Percentiles rank a stretch among this genome's conserved stretches.
These are phyloP conservation scores for Epichloe bromicola DNA, from an alignment of 2,329 filamentous ascomycete species.

Conservation along the genomic window DNA sequence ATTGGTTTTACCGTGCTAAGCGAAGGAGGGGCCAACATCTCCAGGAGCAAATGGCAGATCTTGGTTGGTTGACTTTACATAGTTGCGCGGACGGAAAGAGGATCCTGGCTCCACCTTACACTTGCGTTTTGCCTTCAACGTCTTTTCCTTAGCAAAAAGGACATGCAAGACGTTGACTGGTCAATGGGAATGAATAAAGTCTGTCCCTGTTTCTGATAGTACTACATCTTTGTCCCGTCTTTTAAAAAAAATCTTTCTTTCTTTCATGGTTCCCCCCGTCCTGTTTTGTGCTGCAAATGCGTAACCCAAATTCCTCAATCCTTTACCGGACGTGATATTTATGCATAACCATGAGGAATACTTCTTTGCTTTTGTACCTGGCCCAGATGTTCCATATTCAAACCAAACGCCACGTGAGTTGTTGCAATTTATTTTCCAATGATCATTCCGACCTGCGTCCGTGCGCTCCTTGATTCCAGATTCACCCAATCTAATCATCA, in stretches of 20 bases:
- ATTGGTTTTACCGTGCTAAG: slow-evolving; percentile 12
- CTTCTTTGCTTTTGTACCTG: neutral
- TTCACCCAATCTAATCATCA: slow-evolving; percentile 1
- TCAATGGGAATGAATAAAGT: neutral
- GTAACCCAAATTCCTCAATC: neutral
- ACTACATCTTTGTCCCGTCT: neutral
- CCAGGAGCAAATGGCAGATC: no score
- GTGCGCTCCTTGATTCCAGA: neutral
- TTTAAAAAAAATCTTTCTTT: neutral
- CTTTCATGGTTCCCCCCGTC: neutral
- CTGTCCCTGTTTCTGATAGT: neutral
- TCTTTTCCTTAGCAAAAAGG: neutral
- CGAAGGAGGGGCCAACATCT: neutral
- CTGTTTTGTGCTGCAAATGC: neutral
- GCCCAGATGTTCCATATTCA: neutral
- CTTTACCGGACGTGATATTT: neutral
- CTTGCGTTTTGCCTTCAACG: neutral
- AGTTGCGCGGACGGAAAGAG: neutral
- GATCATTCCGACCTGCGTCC: neutral
- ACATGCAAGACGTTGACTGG: neutral
- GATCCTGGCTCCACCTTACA: neutral
- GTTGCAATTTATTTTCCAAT: neutral
- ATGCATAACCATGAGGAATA: neutral
- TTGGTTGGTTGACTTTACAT: neutral
- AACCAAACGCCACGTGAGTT: neutral